Base-by-base conservation (phyloP, 148 eudicot genomes). In the Chenopodium album region DNA sequence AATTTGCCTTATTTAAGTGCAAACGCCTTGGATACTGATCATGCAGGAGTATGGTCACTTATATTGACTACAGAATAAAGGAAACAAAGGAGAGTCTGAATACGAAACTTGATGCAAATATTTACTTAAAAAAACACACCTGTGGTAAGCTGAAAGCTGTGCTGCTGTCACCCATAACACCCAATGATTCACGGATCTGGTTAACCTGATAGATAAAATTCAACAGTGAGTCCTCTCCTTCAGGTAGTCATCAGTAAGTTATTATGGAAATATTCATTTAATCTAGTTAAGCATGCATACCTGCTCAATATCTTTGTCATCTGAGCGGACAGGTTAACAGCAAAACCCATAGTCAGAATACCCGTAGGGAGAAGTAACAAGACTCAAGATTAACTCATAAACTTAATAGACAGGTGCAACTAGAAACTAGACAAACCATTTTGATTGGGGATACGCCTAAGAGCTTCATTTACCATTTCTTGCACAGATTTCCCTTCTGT, bases 111-210 rank as follows among this genome's bases (percentile, higher is more conserved):
- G 48, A 46, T 22, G 60, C 17, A 73, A 66, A 28, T 47, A 23
- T 80, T 56, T 59, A 48, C 54, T 48, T 13, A 9, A 29, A 14
- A 82, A 85, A 46, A 64, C 90, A 67, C 82, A 96, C 99, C 81
- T 96, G 99, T 4, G 99, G 99, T 83, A 96, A 89, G 88, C 99
- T 94, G 84, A 96, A 96, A 80, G 99, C 98, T 12, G 98, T 94
- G 88, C 94, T 94, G 87, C 92, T 92, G 82, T 90, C 93, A 75
- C 99, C 99, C 99, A 96, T 96, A 29, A 92, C 81, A 83, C 97
- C 97, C 82, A 96, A 88, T 76, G 98, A 96, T 60, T 96, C 92
- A 56, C 99, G 94, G 79, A 96, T 96, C 90, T 90, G 98, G 87
- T 96, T 96, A 60, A 96, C 91, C 99, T 95, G 92, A 78, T 48